Conservation (phyloP, 495 filamentous ascomycete genomes). For the Acidiella bohemica region DNA sequence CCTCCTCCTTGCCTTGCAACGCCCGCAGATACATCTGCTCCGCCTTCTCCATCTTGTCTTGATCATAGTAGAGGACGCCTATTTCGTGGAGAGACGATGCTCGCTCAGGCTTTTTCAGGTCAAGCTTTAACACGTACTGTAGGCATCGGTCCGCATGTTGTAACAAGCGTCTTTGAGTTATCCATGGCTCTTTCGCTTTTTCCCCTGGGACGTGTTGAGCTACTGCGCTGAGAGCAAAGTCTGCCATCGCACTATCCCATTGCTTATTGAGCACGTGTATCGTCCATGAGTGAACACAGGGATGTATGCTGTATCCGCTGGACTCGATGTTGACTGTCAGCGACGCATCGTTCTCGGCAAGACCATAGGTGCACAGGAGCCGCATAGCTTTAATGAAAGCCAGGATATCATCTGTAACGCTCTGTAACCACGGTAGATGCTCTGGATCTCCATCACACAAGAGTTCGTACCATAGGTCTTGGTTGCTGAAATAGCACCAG, state of each 20-base stretch:
- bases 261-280: background rate
- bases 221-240: background rate
- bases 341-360: background rate
- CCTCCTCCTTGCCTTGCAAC: conserved; percentile 25
- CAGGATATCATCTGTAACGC: background rate
- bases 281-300: background rate
- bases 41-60: conserved; percentile 16
- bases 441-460: background rate
- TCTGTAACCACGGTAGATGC: background rate
- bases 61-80: background rate
- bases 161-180: background rate
- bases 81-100: background rate
- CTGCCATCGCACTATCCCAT: background rate
- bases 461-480: conserved; percentile 2
- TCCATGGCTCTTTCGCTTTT: background rate
- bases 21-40: conserved; percentile 25
- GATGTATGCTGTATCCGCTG: background rate
- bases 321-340: background rate
- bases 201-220: background rate
- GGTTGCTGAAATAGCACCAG: conserved; percentile 2
- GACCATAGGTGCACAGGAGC: background rate
- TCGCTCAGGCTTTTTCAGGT: background rate
- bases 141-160: background rate
- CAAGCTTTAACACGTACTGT: background rate
- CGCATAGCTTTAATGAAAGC: background rate